Base-by-base conservation (phyloP, 108 stramenopile species). In the Nannochloropsis oceanica region DNA sequence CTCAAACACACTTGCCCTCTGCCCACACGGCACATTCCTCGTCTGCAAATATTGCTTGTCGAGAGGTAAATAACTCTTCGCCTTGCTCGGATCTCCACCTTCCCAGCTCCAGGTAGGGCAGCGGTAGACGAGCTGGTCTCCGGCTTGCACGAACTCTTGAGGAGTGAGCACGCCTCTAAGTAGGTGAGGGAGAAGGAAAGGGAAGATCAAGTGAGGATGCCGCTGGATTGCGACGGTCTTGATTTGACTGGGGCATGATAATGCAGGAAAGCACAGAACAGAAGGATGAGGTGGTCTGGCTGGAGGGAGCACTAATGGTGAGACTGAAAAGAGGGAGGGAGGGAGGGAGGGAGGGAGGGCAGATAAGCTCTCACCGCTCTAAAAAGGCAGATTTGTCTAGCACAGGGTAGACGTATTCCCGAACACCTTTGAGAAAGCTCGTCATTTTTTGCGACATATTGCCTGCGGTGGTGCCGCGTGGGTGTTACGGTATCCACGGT, bases 41-140 rank as follows among this genome's bases (percentile, higher is more conserved):
- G 59, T 73, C 59, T 22, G 5, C 59, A 73, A n/a, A n/a, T 73
- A 73, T 8, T 73, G 59, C n/a, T 73, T 73, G 8, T 73, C 59
- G 22, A 79, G 82, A 8, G 87, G 87, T 26, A 88, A 44, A 81
- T 84, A 88, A 24, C 79, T 42, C 81, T 88, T 88, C 2, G 84
- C 84, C 81, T 85, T 84, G 14, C 81, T 80, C 14, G 84, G 84
- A 79, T 88, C 87, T 0, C 87, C 87, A n/a, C 84, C 87, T 87
- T 84, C 87, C 88, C 89, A 89, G 24, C 44, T 84, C 89, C 89
- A 89, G 10, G 88, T 89, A 27, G 89, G 89, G 79, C 89, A 89
- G 42, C 86, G 88, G 86, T 85, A 89, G 25, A 89, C 89, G 2
- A 89, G 86, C 73, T 85, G 80, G 80, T 89, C 89, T 10, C 89